Conservation (phyloP, 179 eudicot genomes). For the Camellia oleifera region DNA sequence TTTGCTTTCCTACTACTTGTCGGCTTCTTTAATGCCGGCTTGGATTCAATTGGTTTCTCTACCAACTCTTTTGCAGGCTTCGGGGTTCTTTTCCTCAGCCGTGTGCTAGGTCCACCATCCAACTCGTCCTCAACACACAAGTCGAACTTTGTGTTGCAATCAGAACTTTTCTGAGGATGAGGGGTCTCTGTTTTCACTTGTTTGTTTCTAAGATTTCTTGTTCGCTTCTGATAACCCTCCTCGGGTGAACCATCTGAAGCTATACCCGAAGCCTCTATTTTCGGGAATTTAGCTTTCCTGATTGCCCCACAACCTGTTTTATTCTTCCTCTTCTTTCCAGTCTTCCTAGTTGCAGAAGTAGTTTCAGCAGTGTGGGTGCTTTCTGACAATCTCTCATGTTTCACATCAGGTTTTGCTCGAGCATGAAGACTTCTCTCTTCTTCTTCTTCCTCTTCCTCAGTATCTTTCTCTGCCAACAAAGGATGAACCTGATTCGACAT, state of each 20-base stretch:
- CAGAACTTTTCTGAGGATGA: constrained; percentile 16
- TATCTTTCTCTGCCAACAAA: constrained; percentile 54
- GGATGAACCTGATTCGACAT: constrained; percentile 95
- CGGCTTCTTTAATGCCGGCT: constrained; percentile 38
- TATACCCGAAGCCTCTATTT: constrained; percentile 34
- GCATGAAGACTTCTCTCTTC: constrained; percentile 29
- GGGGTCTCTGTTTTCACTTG: constrained; percentile 23
- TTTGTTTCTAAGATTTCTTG: constrained; percentile 34
- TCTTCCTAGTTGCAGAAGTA: constrained; percentile 32
- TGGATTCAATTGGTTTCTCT: constrained; percentile 30
- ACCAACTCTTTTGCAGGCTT: constrained; percentile 37
- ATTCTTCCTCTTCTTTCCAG: constrained; percentile 56
- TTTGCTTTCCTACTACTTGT: constrained; percentile 26
- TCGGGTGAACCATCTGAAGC: constrained; percentile 36
- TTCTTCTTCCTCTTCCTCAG: constrained; percentile 32
- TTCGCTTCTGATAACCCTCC: constrained; percentile 26
- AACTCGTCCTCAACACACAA: constrained; percentile 42
- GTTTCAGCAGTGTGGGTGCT: constrained; percentile 27
- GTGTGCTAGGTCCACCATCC: constrained; percentile 77
- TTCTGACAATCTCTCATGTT: constrained; percentile 35
- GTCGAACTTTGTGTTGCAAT: constrained; percentile 24
- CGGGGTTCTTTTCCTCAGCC: constrained; percentile 57
- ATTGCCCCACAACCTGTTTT: constrained; percentile 24
- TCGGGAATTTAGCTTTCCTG: constrained; percentile 40
- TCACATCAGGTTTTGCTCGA: constrained; percentile 38